A percentile compares a stretch with the other conserved stretches of the same genome.
phyloP scores from a whole-genome alignment of 441 rosid species.

The Theobroma grandiflorum region DNA sequence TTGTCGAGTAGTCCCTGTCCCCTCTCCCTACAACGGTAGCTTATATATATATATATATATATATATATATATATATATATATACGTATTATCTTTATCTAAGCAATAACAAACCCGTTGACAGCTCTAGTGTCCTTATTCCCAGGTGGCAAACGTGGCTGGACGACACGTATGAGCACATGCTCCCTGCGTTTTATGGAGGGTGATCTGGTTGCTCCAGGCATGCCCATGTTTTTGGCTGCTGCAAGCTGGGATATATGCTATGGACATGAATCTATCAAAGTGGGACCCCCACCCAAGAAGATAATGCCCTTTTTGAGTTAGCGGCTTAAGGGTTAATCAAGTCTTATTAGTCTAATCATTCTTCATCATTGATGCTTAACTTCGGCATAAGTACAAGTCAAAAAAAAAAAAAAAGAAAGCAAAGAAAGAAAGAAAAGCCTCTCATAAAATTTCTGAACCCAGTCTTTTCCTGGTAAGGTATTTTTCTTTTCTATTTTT shows the following conservation, averaged over 20 bases:
- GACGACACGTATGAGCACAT: conserved; percentile 39
- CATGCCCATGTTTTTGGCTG: conserved; percentile 7
- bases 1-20: conserved; percentile 4
- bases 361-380: conserved; percentile 3
- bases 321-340: neutral
- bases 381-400: neutral
- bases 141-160: conserved; percentile 5
- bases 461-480: neutral
- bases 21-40: too few species aligned
- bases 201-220: neutral
- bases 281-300: neutral
- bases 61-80: too few species aligned
- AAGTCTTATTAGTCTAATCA: conserved; percentile 8
- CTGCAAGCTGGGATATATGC: conserved; percentile 29
- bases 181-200: neutral
- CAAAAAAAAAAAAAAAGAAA: neutral
- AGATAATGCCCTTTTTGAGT: neutral
- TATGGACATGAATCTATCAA: conserved; percentile 10
- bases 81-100: neutral
- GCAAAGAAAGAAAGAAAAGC: too few species aligned
- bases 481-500: neutral
- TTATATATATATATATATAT: too few species aligned
- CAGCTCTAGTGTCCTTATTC: conserved; percentile 31
- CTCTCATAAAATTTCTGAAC: neutral
- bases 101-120: conserved; percentile 29